A percentile compares a stretch with the other conserved stretches of the same genome.
Conservation (phyloP, 2,329 filamentous ascomycete species). For the Pyrenophora graminea region DNA sequence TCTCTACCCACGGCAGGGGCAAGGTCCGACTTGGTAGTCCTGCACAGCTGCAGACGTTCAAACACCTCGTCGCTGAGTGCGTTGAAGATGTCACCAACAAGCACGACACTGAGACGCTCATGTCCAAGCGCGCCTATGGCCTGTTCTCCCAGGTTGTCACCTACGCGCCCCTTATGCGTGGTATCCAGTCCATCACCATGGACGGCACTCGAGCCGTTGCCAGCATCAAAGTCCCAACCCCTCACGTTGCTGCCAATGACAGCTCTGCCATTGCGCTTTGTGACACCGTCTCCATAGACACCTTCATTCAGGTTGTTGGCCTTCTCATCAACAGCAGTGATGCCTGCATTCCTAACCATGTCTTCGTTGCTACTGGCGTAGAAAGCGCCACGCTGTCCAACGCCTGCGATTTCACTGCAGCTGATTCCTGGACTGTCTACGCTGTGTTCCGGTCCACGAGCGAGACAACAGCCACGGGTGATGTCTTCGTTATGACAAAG, state of each 20-base stretch:
- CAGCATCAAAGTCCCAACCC: slow-evolving; percentile 1
- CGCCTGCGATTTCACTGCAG: background rate
- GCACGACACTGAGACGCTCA: background rate
- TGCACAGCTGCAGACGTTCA: background rate
- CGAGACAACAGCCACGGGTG: slow-evolving; percentile 8
- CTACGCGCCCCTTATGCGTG: slow-evolving; percentile 1
- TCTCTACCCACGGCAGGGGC: background rate
- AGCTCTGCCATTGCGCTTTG: slow-evolving; percentile 1
- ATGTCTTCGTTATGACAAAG: slow-evolving; percentile 12
- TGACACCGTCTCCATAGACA: slow-evolving; percentile 2
- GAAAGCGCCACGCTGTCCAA: slow-evolving; percentile 14
- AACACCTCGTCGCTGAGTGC: background rate
- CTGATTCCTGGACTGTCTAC: slow-evolving; percentile 10
- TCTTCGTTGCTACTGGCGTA: slow-evolving; percentile 11
- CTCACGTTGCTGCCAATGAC: background rate
- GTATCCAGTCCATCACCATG: slow-evolving; percentile 5
- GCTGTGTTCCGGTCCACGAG: slow-evolving; percentile 2
- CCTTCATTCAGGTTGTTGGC: slow-evolving; percentile 1
- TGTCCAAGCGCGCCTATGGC: slow-evolving; percentile 2
- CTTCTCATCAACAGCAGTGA: slow-evolving; percentile 3
- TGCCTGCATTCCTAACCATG: slow-evolving; percentile 1
- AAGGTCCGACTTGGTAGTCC: background rate
- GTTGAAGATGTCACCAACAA: background rate
- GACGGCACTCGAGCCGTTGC: slow-evolving; percentile 1
- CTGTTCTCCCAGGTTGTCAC: slow-evolving; percentile 3